Evolutionary conservation across 1,284 basidiomycete genomes (phyloP).

Genomic region (Mycosarcoma maydis): DNA sequence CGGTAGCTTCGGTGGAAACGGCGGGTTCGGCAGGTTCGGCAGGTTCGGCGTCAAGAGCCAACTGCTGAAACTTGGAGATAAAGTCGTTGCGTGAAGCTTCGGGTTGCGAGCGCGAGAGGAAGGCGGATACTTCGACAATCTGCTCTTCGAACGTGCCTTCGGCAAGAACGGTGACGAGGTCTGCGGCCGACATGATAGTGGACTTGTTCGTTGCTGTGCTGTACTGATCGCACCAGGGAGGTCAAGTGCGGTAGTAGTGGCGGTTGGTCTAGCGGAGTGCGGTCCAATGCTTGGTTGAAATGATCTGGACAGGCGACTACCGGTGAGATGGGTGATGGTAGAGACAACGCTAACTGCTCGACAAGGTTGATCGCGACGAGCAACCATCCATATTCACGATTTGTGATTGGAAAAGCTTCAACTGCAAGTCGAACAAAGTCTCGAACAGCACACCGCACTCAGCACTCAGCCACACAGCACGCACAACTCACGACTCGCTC

Average conservation of each 20-base stretch:
- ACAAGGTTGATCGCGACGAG: background rate
- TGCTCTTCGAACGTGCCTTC: conserved; percentile 64
- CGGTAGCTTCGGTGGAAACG: conserved; percentile 1
- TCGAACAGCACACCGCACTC: too few relatives aligned
- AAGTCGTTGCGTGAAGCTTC: conserved; percentile 58
- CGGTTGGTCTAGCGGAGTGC: too few relatives aligned
- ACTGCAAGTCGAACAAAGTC: too few relatives aligned
- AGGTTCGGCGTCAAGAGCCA: conserved; percentile 52
- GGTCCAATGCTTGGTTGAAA: background rate
- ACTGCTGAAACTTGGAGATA: conserved; percentile 43
- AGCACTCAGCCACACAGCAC: too few relatives aligned
- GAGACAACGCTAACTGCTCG: too few relatives aligned
- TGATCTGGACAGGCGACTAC: conserved; percentile 8
- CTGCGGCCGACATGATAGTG: conserved; percentile 47
- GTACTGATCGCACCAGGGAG: background rate
- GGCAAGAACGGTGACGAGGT: conserved; percentile 62
- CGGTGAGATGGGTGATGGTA: too few relatives aligned
- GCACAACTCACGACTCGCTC: too few relatives aligned
- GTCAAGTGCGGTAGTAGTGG: background rate
- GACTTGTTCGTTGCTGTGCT: background rate
- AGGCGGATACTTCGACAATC: conserved; percentile 54
- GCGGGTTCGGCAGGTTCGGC: too few relatives aligned
- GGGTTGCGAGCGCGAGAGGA: conserved; percentile 57
- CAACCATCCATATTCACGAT: too few relatives aligned
- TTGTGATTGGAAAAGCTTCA: too few relatives aligned